Percentiles rank a stretch among this genome's conserved stretches.
These are phyloP conservation scores for Davidsoniella virescens DNA, from an alignment of 2,329 filamentous ascomycete species.

Conservation along the genomic window DNA sequence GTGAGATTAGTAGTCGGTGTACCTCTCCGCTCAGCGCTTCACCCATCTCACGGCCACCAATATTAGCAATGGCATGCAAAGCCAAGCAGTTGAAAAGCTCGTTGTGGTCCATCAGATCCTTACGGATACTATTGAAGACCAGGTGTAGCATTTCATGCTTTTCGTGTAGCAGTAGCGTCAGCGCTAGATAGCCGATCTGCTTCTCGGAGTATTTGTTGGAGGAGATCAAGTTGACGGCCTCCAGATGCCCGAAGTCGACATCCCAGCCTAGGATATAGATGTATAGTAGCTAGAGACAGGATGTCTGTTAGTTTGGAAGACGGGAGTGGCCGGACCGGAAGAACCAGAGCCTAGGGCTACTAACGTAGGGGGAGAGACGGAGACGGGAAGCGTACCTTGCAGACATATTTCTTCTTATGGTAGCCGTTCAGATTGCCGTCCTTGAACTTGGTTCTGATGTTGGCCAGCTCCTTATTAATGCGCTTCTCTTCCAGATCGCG, in stretches of 20 bases:
- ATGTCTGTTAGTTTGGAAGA: conserved; percentile 6
- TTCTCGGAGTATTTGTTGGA: conserved; percentile 97
- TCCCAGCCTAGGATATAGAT: conserved; percentile 99
- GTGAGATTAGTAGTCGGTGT: conserved; percentile 83
- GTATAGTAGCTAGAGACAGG: conserved; percentile 53
- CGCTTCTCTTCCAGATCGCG: conserved; percentile 95
- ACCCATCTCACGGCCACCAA: conserved; percentile 91
- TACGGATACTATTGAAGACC: conserved; percentile 96
- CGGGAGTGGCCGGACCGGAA: conserved; percentile 8
- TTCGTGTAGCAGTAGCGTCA: conserved; percentile 93
- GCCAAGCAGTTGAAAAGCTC: conserved; percentile 96
- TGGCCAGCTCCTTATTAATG: conserved; percentile 98
- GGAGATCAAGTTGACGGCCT: conserved; percentile 94
- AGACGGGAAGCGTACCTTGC: conserved; percentile 39
- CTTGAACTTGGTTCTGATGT: conserved; percentile 97
- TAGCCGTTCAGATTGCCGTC: conserved; percentile 87
- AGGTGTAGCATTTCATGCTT: conserved; percentile 90
- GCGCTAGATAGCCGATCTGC: conserved; percentile 95
- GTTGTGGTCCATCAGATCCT: conserved; percentile 86
- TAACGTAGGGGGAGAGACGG: too few relatives aligned
- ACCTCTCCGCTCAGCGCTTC: conserved; percentile 86
- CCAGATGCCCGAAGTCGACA: conserved; percentile 95
- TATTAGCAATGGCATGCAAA: conserved; percentile 93
- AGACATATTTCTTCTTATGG: conserved; percentile 99
- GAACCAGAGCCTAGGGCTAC: conserved; percentile 25